Base-by-base conservation (phyloP, 495 filamentous ascomycete genomes). In the Penicillium cinerascens region DNA sequence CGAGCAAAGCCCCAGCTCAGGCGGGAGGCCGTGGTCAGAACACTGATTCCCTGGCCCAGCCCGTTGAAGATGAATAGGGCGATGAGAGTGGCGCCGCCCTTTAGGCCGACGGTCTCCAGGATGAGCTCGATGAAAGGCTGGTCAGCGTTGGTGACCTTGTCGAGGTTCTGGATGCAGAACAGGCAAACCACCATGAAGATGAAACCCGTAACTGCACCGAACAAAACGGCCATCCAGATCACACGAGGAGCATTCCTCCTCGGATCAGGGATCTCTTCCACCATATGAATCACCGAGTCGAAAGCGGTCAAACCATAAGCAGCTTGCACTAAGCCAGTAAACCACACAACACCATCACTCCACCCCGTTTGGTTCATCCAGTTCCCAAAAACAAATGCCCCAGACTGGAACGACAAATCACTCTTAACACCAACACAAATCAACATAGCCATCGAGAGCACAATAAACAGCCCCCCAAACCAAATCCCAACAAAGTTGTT, bases 171-270 rank as follows among this genome's bases (percentile, higher is more conserved):
- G 55, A 92, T 88, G 51, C 78, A 77, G 66, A 91, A 92, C 42
- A 87, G 80, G 40, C 91, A 78, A 23, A 87, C 80, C 25, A 92
- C 82, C 60, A 86, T 81, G 66, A 88, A 92, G 60, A 80, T 75
- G 62, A 91, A 88, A 0, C 87, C 84, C n/a, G 70, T 72, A 22
- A 77, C 47, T 10, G 87, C 47, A 84, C 73, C 74, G 23, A 68
- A 67, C 3, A 70, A 51, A 1, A 77, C 71, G 3, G 72, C 66
- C 42, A 75, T 68, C 61, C 67, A 73, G 51, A 77, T 75, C 2
- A 71, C 67, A 2, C 61, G 57, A 0, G 74, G 74, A 0, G 71
- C 72, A 49, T 77, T 75, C 27, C 57, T 63, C 9, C 72, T 67
- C 4, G 74, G 74, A 2, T 63, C 65, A 0, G 74, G 74, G 25